These are phyloP conservation scores for Saccharomycopsis hybrid DNA, from an alignment of 1,139 yeast species.

Conservation along the genomic window DNA sequence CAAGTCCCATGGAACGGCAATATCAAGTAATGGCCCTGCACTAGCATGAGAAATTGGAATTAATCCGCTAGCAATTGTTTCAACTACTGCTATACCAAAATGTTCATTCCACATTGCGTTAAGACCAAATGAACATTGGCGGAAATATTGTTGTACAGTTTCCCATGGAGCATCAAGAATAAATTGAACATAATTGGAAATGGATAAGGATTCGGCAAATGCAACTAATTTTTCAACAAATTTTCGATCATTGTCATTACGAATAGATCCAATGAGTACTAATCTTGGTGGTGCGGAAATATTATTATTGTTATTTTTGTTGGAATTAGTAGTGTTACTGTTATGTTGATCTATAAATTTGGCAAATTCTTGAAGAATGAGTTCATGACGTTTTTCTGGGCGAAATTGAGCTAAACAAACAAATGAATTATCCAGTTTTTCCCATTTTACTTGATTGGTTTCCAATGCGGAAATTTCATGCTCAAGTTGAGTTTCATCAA, in stretches of 20 bases:
- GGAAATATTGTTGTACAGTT: slow-evolving; percentile 48
- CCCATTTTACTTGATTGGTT: slow-evolving; percentile 8
- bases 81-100: slow-evolving; percentile 96
- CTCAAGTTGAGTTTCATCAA: slow-evolving; percentile 15
- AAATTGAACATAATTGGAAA: slow-evolving; percentile 54
- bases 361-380: slow-evolving; percentile 60
- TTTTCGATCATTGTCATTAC: slow-evolving; percentile 59
- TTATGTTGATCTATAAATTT: slow-evolving; percentile 32
- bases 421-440: slow-evolving; percentile 40
- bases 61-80: slow-evolving; percentile 79
- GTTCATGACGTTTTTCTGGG: slow-evolving; percentile 85
- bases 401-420: slow-evolving; percentile 90
- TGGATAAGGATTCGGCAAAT: slow-evolving; percentile 40
- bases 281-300: slow-evolving; percentile 38
- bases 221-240: slow-evolving; percentile 47
- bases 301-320: slow-evolving; percentile 24
- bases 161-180: slow-evolving; percentile 71
- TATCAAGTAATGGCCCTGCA: slow-evolving; percentile 90
- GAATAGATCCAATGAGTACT: slow-evolving; percentile 77
- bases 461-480: neutral
- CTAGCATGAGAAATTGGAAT: slow-evolving; percentile 90
- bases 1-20: slow-evolving; percentile 55
- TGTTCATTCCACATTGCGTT: slow-evolving; percentile 99
- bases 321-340: slow-evolving; percentile 16
- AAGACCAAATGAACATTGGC: slow-evolving; percentile 66